Evolutionary conservation across 164 flowering plant genomes (phyloP), one percentile per base, ranked within the genome.

Genomic region (Macadamia tetraphylla): DNA sequence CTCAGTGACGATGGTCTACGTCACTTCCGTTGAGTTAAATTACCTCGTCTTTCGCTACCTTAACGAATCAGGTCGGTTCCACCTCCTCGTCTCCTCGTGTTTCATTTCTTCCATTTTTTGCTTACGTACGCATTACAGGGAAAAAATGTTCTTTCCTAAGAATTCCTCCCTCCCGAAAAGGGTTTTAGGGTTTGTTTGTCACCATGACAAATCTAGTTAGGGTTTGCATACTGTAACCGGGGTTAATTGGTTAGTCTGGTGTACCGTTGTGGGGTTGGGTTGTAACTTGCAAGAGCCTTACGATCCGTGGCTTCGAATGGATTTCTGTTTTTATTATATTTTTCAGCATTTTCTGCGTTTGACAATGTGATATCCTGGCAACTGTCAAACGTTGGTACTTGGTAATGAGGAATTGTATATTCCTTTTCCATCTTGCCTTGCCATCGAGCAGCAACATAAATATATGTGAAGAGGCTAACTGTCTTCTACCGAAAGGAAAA

Each of bases 21-120:
- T 85, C 44, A 81, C 81, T 30, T 83, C 88, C 67, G 77, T 64
- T 64, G 87, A 85, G 60, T 53, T 85, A 73, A 85, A 85, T 67
- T 85, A 72, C 73, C 85, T 85, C 67, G 83, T 85, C 48, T 85
- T 85, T 63, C 88, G 88, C 9, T 85, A 85, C 66, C 86, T 85
- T 58, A 85, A 85, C 23, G 88, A 85, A 70, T 83, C 87, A 77
- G 88, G 88, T 85, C 6, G 35, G 64, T 30, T 49, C 3, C 46
- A 40, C 31, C 63, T 58, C 9, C 12, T 31, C 40, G 3, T 9
- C 32, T 7, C 9, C 1, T 13, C 0, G 18, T 14, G 11, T 11
- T 49, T 9, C 61, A 0, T 49, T 57, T 3, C 35, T 46, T 48
- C 42, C 7, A 7, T 42, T 0, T 14, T 64, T 44, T 44, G 12